phyloP scores from a whole-genome alignment of 495 filamentous ascomycete species.

The Terfezia boudieri region DNA sequence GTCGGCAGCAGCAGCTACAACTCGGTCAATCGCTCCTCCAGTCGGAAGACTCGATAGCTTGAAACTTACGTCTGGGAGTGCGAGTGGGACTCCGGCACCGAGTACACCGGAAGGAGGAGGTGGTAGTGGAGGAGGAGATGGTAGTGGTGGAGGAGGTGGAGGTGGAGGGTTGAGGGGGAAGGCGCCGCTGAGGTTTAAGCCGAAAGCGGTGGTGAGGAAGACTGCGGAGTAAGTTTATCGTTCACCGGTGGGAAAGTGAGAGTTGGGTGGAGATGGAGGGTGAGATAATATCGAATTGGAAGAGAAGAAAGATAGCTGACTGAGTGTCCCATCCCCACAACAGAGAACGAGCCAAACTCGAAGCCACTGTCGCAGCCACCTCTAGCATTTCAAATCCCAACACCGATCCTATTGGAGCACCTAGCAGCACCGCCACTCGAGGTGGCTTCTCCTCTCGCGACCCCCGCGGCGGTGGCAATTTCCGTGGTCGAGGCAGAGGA shows the following conservation, averaged over 20 bases:
- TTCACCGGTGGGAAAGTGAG: not conserved
- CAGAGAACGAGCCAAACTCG: conserved; percentile 14
- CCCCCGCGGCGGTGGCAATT: not conserved
- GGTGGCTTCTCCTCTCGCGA: too few relatives aligned
- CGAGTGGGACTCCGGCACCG: not conserved
- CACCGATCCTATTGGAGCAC: not conserved
- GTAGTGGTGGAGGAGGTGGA: not conserved
- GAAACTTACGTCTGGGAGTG: not conserved
- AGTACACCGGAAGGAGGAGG: not conserved
- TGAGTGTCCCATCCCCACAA: not conserved
- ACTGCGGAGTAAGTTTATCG: conserved; percentile 10
- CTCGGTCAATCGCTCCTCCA: conserved; percentile 13
- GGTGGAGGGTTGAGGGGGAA: conserved; percentile 1
- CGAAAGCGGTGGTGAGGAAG: conserved; percentile 6
- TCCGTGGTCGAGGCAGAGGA: conserved; percentile 1
- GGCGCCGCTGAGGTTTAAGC: conserved; percentile 14
- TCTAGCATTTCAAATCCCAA: not conserved
- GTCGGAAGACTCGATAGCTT: conserved; percentile 15
- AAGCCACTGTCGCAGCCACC: conserved; percentile 9
- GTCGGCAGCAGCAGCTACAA: not conserved
- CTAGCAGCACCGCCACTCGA: not conserved
- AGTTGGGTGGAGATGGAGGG: too few relatives aligned
- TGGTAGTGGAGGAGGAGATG: too few relatives aligned
- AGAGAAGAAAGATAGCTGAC: not conserved
- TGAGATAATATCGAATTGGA: too few relatives aligned